phyloP scores from a whole-genome alignment of 345 rosid species.

The Zanthoxylum bungeanum region DNA sequence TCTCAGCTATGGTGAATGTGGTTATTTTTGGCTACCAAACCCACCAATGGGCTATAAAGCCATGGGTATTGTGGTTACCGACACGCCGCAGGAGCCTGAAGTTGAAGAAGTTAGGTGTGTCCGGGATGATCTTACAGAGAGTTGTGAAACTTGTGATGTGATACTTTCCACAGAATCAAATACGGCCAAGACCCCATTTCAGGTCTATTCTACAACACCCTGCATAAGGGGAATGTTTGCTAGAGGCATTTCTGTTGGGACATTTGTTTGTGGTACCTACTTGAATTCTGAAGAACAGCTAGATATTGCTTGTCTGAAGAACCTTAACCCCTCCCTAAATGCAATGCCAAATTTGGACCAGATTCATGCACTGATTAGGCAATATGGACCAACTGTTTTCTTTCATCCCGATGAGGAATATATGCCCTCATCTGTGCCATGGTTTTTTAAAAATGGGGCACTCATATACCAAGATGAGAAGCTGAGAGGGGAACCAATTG shows the following conservation, averaged over 20 bases:
- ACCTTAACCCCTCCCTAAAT: conserved; percentile 44
- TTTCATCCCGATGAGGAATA: conserved; percentile 85
- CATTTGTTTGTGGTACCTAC: conserved; percentile 63
- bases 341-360: conserved; percentile 90
- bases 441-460: conserved; percentile 92
- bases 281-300: conserved; percentile 33
- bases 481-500: conserved; percentile 43
- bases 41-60: conserved; percentile 81
- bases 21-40: conserved; percentile 84
- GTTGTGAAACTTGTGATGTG: conserved; percentile 58
- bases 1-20: conserved; percentile 32
- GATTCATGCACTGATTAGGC: conserved; percentile 59
- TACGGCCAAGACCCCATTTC: conserved; percentile 33
- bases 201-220: conserved; percentile 66
- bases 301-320: conserved; percentile 75
- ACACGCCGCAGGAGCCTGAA: conserved; percentile 44
- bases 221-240: conserved; percentile 66
- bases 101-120: conserved; percentile 69
- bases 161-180: conserved; percentile 39
- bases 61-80: conserved; percentile 72
- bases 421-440: conserved; percentile 83
- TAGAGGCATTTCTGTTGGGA: conserved; percentile 77
- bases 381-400: conserved; percentile 81
- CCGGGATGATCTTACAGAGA: conserved; percentile 76
- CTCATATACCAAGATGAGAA: conserved; percentile 49